Conservation (phyloP, 495 filamentous ascomycete genomes). For the Penicillium argentinense region DNA sequence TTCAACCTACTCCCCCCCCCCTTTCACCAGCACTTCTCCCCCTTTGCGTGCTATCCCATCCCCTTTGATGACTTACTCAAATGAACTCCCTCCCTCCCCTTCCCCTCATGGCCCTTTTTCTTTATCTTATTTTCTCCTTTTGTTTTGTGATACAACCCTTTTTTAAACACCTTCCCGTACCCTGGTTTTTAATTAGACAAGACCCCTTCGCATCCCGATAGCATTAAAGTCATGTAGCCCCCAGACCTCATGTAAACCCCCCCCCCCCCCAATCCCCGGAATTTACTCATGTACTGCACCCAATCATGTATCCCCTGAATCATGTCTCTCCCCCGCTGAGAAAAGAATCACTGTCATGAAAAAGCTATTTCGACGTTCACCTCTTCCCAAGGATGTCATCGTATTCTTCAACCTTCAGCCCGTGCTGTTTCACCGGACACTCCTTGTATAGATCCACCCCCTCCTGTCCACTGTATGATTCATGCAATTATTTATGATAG, state of each 20-base stretch:
- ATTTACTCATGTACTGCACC: conserved; percentile 16
- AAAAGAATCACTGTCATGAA: conserved; percentile 42
- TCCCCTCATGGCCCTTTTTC: conserved; percentile 33
- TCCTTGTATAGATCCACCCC: conserved; percentile 39
- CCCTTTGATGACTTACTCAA: conserved; percentile 26
- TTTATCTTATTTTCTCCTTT: conserved; percentile 4
- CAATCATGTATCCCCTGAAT: conserved; percentile 15
- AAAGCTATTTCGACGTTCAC: conserved; percentile 24
- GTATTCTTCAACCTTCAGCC: conserved; percentile 31
- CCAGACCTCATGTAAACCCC: conserved; percentile 50
- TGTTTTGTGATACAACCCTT: conserved; percentile 22
- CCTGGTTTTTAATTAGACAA: conserved; percentile 48
- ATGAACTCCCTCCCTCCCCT: conserved; percentile 25
- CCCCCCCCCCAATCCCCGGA: conserved; percentile 5
- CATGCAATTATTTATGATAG: too few species aligned
- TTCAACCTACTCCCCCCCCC: conserved; percentile 7
- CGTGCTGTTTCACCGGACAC: conserved; percentile 12
- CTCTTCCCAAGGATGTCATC: conserved; percentile 21
- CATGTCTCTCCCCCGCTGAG: conserved; percentile 8
- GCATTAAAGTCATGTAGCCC: conserved; percentile 51
- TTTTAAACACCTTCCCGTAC: conserved; percentile 22
- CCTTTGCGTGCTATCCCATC: not conserved
- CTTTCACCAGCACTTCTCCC: conserved; percentile 11
- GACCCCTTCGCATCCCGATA: conserved; percentile 31
- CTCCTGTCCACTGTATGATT: too few species aligned